Conservation (phyloP, 371 early-diverging fungal genomes). For the Blastocladiella emersonii region DNA sequence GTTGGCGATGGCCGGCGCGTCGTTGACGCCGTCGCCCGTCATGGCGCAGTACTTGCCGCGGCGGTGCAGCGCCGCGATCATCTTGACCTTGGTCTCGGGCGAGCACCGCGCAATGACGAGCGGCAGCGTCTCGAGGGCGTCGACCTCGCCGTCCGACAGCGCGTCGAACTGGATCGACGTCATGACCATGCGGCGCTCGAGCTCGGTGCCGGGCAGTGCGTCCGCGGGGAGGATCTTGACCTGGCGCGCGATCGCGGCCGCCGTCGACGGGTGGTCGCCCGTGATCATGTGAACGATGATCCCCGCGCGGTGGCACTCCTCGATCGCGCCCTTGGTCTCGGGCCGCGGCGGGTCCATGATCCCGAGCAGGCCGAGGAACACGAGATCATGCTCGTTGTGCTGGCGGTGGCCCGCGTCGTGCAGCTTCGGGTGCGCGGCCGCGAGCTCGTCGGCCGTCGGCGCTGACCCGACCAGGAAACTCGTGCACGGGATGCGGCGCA, state of each 20-base stretch:
- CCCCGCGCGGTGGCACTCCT: constrained; percentile 49
- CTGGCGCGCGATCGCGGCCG: constrained; percentile 53
- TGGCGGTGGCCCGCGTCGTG: constrained; percentile 16
- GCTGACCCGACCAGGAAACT: constrained; percentile 19
- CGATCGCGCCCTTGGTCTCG: constrained; percentile 44
- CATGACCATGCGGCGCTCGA: not conserved
- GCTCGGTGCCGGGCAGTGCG: constrained; percentile 15
- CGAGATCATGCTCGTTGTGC: constrained; percentile 24
- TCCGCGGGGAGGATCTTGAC: constrained; percentile 41
- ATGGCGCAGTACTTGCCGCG: constrained; percentile 68
- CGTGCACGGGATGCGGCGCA: constrained; percentile 14
- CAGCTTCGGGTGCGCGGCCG: no score
- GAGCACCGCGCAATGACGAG: constrained; percentile 52
- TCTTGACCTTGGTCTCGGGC: constrained; percentile 91
- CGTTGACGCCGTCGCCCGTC: constrained; percentile 92
- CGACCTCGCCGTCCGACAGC: constrained; percentile 41
- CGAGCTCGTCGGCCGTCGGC: constrained; percentile 19
- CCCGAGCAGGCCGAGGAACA: constrained; percentile 42
- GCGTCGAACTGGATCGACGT: constrained; percentile 47
- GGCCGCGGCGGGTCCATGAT: constrained; percentile 58
- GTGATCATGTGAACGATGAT: constrained; percentile 67
- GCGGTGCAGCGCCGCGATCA: constrained; percentile 75
- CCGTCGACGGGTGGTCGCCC: constrained; percentile 61
- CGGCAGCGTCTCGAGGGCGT: constrained; percentile 3
- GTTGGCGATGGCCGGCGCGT: constrained; percentile 69